These are phyloP conservation scores for Diplosphaera chodatii DNA, from an alignment of 139 green algal species.

Conservation along the genomic window DNA sequence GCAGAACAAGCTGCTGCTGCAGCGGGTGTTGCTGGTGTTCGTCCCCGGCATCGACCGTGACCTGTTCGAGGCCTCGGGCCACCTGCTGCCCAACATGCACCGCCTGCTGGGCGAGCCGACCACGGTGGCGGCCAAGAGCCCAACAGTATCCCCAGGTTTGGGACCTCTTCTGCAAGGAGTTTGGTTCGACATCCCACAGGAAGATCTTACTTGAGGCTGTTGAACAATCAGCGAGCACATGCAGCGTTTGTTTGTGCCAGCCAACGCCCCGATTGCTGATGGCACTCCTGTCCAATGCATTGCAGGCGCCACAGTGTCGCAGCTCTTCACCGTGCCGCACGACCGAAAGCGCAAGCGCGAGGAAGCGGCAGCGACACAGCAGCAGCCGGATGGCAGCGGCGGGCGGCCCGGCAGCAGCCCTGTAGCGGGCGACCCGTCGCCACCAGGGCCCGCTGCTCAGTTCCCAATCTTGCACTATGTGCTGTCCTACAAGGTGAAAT, in stretches of 20 bases:
- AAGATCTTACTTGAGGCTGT: too few species aligned
- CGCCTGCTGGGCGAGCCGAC: neutral
- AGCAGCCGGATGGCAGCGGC: conserved; percentile 1
- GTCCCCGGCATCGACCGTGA: conserved; percentile 41
- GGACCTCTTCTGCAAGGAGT: neutral
- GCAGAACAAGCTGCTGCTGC: conserved; percentile 61
- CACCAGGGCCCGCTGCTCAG: neutral
- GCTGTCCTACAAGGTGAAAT: conserved; percentile 10
- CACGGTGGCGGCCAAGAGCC: neutral
- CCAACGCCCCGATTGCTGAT: too few species aligned
- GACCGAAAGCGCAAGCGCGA: conserved; percentile 40
- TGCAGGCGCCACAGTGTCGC: conserved; percentile 36
- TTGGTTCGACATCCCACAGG: too few species aligned
- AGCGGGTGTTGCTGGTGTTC: conserved; percentile 47
- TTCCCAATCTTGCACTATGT: conserved; percentile 56
- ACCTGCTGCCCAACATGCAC: conserved; percentile 28
- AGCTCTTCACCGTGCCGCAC: conserved; percentile 41
- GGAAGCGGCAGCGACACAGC: neutral
- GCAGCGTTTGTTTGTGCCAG: too few species aligned
- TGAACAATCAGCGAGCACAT: too few species aligned
- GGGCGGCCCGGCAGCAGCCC: too few species aligned
- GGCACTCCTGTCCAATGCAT: too few species aligned
- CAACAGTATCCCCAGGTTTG: neutral
- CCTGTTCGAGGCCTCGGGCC: conserved; percentile 20
- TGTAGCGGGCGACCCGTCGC: too few species aligned